Base-by-base conservation (phyloP, 2,329 filamentous ascomycete species). In the Trichoderma atroviride region DNA sequence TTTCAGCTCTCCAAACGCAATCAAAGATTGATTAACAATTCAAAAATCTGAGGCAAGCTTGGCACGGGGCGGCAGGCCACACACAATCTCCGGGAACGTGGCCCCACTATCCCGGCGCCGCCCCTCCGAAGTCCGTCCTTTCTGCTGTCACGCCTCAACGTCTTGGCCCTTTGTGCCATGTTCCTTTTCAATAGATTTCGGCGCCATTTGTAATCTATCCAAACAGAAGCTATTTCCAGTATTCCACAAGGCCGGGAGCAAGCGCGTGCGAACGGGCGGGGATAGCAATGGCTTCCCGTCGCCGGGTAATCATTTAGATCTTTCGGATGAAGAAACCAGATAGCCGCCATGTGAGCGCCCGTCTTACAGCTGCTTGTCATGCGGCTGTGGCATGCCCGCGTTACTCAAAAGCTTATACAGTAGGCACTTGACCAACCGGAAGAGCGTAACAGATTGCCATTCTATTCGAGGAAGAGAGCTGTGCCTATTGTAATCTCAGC, bases 51-150 rank as follows among this genome's bases (percentile, higher is more conserved):
- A 52, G 35, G 27, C 61, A 37, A 13, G 6, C 40, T 19, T 16
- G 33, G 22, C 24, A 50, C 5, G 47, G 40, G 16, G 37, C 37
- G 40, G n/a, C 47, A 50, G 0, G 47, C 47, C 47, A 31, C 19
- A 31, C 22, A 50, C 27, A 56, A 64, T 64, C 22, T 56, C 50
- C 61, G 61, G 61, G n/a, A 24, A 31, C 13, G 31, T 10, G 37
- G 61, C 55, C 61, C 61, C 61, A 56, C 61, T 22, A 31, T 22
- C 33, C 27, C 61, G 61, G 61, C 33, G 61, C 61, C 50, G 61
- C 31, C 50, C n/a, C 24, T 33, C 61, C 61, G 61, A 64, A 56
- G 22, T 64, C 61, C 61, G 61, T 31, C 24, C 6, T 19, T 13
- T 11, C 5, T 31, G 14, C 55, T 22, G 50, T 35, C 61, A 52